phyloP scores from a whole-genome alignment of 192 early-diverging fungal species.

The Umbelopsis ramanniana region DNA sequence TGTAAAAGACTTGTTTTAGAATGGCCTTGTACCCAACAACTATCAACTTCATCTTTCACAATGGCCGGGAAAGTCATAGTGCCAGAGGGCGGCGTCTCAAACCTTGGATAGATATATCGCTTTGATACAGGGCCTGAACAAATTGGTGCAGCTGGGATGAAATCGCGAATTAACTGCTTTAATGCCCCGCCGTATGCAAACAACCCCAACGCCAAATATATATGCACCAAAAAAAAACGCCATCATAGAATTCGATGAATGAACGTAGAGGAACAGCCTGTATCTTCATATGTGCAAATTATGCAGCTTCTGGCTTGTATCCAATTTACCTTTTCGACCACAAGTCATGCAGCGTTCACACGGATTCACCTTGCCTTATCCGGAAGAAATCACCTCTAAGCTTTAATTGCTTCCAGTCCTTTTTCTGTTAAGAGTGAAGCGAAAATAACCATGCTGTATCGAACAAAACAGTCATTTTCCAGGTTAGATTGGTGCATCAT shows the following conservation, averaged over 20 bases:
- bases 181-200: no score
- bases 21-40: not conserved
- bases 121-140: no score
- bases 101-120: not conserved
- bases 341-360: constrained; percentile 17
- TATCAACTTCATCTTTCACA: not conserved
- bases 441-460: not conserved
- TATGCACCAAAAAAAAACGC: no score
- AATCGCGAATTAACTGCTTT: no score
- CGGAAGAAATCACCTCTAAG: not conserved
- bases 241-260: no score
- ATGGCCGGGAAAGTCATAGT: not conserved
- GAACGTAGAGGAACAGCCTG: no score
- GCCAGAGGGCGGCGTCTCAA: not conserved
- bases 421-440: constrained; percentile 2
- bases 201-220: no score
- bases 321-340: not conserved
- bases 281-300: not conserved
- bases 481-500: no score
- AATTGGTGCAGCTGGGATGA: no score
- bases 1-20: no score
- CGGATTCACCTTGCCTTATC: constrained; percentile 11
- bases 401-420: constrained; percentile 16
- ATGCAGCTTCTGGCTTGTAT: not conserved
- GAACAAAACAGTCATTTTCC: not conserved